Evolutionary conservation across 2,329 filamentous ascomycete genomes (phyloP).

Genomic region (Ophiostoma ulmi): DNA sequence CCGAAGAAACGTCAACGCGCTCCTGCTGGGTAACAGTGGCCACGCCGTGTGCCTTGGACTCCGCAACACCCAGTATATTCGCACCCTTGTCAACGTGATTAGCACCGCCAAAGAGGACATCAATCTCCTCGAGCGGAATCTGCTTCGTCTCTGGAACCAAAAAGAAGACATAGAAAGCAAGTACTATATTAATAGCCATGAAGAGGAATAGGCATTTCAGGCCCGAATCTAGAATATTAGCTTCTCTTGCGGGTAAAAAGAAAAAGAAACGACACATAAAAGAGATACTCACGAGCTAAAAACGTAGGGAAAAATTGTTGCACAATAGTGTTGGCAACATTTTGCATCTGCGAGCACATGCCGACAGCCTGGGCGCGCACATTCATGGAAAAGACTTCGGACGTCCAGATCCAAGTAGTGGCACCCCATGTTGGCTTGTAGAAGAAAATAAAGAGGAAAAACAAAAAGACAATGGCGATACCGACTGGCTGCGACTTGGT

Average conservation of each 20-base stretch:
- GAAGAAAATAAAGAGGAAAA: slow-evolving; percentile 60
- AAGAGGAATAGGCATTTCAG: slow-evolving; percentile 42
- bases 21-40: slow-evolving; percentile 25
- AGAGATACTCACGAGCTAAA: slow-evolving; percentile 34
- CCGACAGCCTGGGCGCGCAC: slow-evolving; percentile 65
- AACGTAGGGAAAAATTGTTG: slow-evolving; percentile 65
- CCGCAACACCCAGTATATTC: slow-evolving; percentile 38
- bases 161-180: slow-evolving; percentile 44
- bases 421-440: slow-evolving; percentile 64
- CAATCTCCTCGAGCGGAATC: slow-evolving; percentile 52
- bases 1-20: slow-evolving; percentile 15
- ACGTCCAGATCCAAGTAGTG: slow-evolving; percentile 63
- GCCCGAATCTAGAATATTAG: slow-evolving; percentile 28
- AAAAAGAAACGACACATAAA: background rate
- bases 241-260: background rate
- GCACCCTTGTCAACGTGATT: slow-evolving; percentile 53
- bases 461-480: slow-evolving; percentile 58
- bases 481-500: slow-evolving; percentile 54
- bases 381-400: slow-evolving; percentile 64
- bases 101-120: slow-evolving; percentile 50
- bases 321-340: slow-evolving; percentile 60
- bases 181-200: slow-evolving; percentile 41
- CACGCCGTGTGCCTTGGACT: slow-evolving; percentile 22
- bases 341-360: slow-evolving; percentile 55
- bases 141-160: slow-evolving; percentile 45